Evolutionary conservation across 305 asterid species (phyloP), one percentile per base, ranked within the genome.

Genomic region (Fraxinus sp.): DNA sequence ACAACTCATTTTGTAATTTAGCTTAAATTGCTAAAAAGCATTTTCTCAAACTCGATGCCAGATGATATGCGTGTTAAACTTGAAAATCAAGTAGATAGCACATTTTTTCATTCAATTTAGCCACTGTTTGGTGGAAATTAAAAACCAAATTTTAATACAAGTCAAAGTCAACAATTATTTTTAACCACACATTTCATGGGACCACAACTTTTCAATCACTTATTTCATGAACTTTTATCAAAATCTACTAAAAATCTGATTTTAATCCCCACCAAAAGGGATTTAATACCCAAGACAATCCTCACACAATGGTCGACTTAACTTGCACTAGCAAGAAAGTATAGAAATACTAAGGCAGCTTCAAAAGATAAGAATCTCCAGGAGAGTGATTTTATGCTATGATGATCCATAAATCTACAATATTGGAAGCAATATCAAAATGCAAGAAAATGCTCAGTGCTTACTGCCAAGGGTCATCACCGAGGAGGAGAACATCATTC

Each of bases 401-500:
- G 36, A 24, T 66, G 33, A 22, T 13, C 37, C 8, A 1, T 68
- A 26, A 26, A 26, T 68, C 1, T 46, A 46, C 49, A 73, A 35
- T 30, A n/a, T 57, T 33, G 4, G 30, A 84, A 5, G 85, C 33
- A 71, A 43, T 26, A 24, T 68, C 72, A 79, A 35, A 81, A 11
- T 33, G 62, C 20, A 72, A 73, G 68, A 81, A 57, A 78, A 32
- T 32, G 75, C 32, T 0, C 26, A 78, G 52, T 18, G 83, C 99
- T 91, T 91, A 96, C 99, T 92, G 98, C 99, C 98, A 96, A 83
- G 99, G 98, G 87, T 91, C 99, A 77, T 96, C 99, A 39, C 99
- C 99, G 85, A 96, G 97, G 89, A 96, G 98, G 90, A 96, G 98
- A 85, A 94, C 90, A 77, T 96, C 99, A 81, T 92, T 88, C 92